A percentile compares a stretch with the other conserved stretches of the same genome.
phyloP scores from a whole-genome alignment of 805 yeast species.

The Torulaspora indica region DNA sequence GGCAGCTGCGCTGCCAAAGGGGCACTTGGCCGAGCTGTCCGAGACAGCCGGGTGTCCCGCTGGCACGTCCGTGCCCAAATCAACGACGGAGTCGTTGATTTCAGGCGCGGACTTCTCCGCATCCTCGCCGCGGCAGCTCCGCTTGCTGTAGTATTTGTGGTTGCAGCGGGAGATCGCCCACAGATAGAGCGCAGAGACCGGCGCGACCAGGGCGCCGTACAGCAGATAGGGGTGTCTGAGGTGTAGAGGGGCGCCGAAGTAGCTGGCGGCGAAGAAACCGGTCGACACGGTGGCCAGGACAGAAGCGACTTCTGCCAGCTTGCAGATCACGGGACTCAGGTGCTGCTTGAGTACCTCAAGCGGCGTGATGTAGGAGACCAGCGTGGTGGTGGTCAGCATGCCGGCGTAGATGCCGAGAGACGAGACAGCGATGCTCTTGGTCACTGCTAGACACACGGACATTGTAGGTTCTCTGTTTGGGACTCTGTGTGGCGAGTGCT shows the following conservation, averaged over 20 bases:
- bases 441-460: conserved; percentile 31
- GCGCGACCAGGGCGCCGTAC: conserved; percentile 44
- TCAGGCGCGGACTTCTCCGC: conserved; percentile 6
- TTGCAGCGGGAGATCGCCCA: conserved; percentile 18
- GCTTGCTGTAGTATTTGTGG: conserved; percentile 11
- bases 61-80: conserved; percentile 21
- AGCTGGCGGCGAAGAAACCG: conserved; percentile 51
- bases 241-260: conserved; percentile 46
- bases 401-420: conserved; percentile 64
- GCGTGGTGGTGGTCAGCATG: conserved; percentile 36
- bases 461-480: background rate
- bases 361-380: conserved; percentile 32
- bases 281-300: conserved; percentile 48
- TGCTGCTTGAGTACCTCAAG: conserved; percentile 18
- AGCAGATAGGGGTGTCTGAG: conserved; percentile 71
- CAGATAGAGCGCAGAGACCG: conserved; percentile 20
- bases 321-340: conserved; percentile 22
- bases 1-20: conserved; percentile 16
- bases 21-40: conserved; percentile 16
- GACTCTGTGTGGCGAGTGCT: background rate
- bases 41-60: conserved; percentile 14
- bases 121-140: background rate
- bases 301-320: conserved; percentile 21
- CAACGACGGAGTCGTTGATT: conserved; percentile 29
- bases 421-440: conserved; percentile 61